These are phyloP conservation scores for Fusarium ambrosium DNA, from an alignment of 2,329 filamentous ascomycete species.

Conservation along the genomic window DNA sequence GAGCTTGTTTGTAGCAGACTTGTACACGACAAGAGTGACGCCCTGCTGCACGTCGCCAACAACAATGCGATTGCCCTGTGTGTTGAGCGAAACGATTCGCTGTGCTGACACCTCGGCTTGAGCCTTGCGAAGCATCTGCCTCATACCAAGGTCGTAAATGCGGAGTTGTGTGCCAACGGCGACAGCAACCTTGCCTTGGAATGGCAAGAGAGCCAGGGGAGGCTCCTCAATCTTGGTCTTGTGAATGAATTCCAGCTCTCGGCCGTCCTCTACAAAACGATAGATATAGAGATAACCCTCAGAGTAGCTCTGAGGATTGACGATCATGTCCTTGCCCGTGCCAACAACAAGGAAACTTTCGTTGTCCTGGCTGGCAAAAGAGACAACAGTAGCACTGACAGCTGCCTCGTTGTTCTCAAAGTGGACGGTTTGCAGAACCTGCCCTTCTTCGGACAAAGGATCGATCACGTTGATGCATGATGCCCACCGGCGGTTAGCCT, in stretches of 20 bases:
- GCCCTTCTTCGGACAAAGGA: conserved; percentile 77
- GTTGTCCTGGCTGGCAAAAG: conserved; percentile 89
- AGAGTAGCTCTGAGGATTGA: conserved; percentile 80
- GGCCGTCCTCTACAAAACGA: conserved; percentile 88
- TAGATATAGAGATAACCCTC: conserved; percentile 94
- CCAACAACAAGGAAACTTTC: conserved; percentile 95
- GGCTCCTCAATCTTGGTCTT: conserved; percentile 94
- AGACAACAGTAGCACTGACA: conserved; percentile 85
- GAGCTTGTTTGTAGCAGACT: conserved; percentile 88
- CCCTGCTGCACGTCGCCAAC: conserved; percentile 95
- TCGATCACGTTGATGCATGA: conserved; percentile 96
- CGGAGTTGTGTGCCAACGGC: conserved; percentile 86
- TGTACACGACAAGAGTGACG: conserved; percentile 93
- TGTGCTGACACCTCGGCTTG: conserved; percentile 84
- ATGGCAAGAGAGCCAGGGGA: conserved; percentile 88
- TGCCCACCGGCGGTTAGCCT: conserved; percentile 88
- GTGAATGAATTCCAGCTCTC: conserved; percentile 92
- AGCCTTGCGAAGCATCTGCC: conserved; percentile 91
- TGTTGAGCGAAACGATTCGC: conserved; percentile 89
- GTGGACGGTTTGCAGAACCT: conserved; percentile 82
- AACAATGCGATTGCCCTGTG: conserved; percentile 90
- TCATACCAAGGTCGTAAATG: conserved; percentile 93
- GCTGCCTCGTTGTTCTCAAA: conserved; percentile 92
- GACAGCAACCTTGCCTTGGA: conserved; percentile 91
- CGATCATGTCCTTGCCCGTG: conserved; percentile 89